Base-by-base conservation (phyloP, 106 monocot species). In the Dendrobium officinale region DNA sequence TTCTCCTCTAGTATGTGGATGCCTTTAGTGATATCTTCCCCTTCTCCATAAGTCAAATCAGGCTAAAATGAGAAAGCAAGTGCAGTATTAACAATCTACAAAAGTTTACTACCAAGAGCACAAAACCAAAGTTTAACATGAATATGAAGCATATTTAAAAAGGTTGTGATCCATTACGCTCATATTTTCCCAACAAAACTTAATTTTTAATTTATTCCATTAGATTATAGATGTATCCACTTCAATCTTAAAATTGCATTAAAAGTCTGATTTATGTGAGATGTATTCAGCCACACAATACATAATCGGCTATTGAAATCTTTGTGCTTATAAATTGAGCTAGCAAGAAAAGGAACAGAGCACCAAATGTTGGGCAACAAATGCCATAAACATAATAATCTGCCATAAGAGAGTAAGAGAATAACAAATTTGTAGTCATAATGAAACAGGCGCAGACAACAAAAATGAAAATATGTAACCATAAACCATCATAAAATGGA, bases 21-120 rank as follows among this genome's bases (percentile, higher is more conserved):
- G 40, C 81, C 85, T 45, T 80, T 81, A 31, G 8, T 79, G 33
- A 92, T 86, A 75, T 92, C 83, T 73, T 92, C 89, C 49, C 82
- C 92, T 42, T 87, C 89, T 80, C 82, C 84, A 45, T 82, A 80
- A 24, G 83, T 81, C 72, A 89, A 80, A 76, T 82, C 83, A 82
- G 92, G 92, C 92, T 92, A 87, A 77, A 84, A 70, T 15, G 20
- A 74, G 2, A 74, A 74, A 74, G 3, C 42, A 20, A 41, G 51
- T 51, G 51, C 51, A 20, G 19, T 20, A 74, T 74, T 74, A 74
- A 43, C 74, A 42, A 74, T 74, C 1, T 43, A 42, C 20, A 72
- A 27, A 70, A 70, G 27, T 13, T 70, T 4, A 3, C 9, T 37
- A 70, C 40, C 37, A 27, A 37, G 15, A 70, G 33, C 13, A 31